Evolutionary conservation across 768 basidiomycete genomes (phyloP).

Genomic region (Tricholoma furcatifolium): DNA sequence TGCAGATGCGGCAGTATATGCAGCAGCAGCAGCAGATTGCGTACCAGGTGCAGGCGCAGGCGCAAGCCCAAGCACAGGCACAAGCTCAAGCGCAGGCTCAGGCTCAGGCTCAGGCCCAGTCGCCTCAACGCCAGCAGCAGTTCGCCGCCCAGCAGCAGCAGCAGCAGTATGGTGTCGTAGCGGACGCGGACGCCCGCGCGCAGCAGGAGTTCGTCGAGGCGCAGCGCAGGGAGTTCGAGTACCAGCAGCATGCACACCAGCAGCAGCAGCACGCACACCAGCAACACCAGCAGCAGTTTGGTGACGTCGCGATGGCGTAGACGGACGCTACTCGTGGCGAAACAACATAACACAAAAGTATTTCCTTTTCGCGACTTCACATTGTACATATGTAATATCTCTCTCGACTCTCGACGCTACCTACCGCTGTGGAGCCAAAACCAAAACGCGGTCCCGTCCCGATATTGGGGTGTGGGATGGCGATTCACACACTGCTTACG

Average conservation of each 20-base stretch:
- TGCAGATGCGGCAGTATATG: slow-evolving; percentile 29
- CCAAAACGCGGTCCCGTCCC: too few species aligned
- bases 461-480: too few species aligned
- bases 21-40: slow-evolving; percentile 24
- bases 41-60: slow-evolving; percentile 27
- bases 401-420: too few species aligned
- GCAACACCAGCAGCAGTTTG: slow-evolving; percentile 1
- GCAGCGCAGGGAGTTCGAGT: slow-evolving; percentile 18
- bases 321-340: background rate
- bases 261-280: slow-evolving; percentile 5
- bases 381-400: too few species aligned
- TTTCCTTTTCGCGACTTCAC: too few species aligned
- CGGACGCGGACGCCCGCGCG: slow-evolving; percentile 15
- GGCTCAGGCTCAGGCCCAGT: slow-evolving; percentile 20
- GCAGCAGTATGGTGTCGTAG: slow-evolving; percentile 1
- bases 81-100: background rate
- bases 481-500: too few species aligned
- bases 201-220: slow-evolving; percentile 23
- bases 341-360: too few species aligned
- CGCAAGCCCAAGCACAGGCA: slow-evolving; percentile 18
- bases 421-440: too few species aligned
- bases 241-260: slow-evolving; percentile 10
- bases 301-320: slow-evolving; percentile 7
- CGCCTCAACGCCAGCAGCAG: slow-evolving; percentile 23
- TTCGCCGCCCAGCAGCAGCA: slow-evolving; percentile 12